Conservation (phyloP, 148 eudicot genomes). For the Camellia lanceoleosa region DNA sequence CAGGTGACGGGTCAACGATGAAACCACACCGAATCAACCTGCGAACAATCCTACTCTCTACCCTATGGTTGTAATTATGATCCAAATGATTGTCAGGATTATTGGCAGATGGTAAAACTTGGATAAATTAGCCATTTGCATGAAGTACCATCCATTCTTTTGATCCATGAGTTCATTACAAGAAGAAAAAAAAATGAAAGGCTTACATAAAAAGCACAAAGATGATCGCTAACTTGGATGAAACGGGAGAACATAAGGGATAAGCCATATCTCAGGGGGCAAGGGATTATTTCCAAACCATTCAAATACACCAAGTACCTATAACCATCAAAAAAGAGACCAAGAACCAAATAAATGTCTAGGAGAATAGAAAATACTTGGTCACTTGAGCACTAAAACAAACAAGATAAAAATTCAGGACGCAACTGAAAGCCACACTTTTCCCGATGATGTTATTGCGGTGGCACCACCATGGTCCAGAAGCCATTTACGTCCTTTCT, state of each 20-base stretch:
- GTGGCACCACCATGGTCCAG: constrained; percentile 92
- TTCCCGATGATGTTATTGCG: constrained; percentile 93
- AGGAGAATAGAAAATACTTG: background rate
- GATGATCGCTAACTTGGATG: constrained; percentile 73
- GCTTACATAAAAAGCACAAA: background rate
- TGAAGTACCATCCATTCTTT: background rate
- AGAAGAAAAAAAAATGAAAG: background rate
- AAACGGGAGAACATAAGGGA: constrained; percentile 78
- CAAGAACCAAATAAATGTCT: constrained; percentile 8
- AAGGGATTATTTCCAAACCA: constrained; percentile 97
- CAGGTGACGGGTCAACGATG: no score
- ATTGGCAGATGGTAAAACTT: background rate
- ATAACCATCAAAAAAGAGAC: constrained; percentile 16
- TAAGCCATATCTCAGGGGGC: constrained; percentile 93
- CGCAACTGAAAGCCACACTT: constrained; percentile 99
- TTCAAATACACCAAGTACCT: constrained; percentile 98
- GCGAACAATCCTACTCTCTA: no score
- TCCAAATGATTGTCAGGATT: no score
- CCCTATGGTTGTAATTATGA: no score
- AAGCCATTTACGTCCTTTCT: constrained; percentile 87
- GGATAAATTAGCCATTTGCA: background rate
- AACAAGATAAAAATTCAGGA: constrained; percentile 25
- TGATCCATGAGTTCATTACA: background rate
- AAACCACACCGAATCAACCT: no score
- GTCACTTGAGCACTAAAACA: background rate